A percentile compares a stretch with the other conserved stretches of the same genome.
Evolutionary conservation across 169 alveolate genomes (phyloP).

Genomic region (Haemoproteus tartakovskyi): DNA sequence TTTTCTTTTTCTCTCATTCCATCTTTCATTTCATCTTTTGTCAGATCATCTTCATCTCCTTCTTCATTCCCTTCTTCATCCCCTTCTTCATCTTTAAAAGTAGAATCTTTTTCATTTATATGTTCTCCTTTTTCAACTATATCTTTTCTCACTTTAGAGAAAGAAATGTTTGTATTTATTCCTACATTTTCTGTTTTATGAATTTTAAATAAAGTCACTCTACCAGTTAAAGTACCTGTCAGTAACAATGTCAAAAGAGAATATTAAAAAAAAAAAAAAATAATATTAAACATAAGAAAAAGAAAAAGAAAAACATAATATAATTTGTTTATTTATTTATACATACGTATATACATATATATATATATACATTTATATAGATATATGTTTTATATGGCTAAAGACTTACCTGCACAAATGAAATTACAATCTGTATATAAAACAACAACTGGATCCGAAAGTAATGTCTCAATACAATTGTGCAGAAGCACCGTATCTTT

Average conservation of each 20-base stretch:
- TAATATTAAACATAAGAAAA: too few species aligned
- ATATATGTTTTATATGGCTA: too few species aligned
- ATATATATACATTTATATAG: too few species aligned
- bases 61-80: background rate
- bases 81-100: background rate
- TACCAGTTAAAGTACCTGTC: conserved; percentile 51
- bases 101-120: too few species aligned
- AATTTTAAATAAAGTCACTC: conserved; percentile 39
- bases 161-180: conserved; percentile 21
- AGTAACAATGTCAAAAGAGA: too few species aligned
- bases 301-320: too few species aligned
- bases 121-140: too few species aligned
- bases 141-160: too few species aligned
- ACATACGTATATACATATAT: background rate
- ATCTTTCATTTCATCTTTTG: background rate
- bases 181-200: conserved; percentile 22
- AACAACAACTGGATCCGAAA: conserved; percentile 65
- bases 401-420: conserved; percentile 66
- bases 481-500: conserved; percentile 18
- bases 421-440: conserved; percentile 55
- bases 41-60: background rate
- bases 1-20: background rate
- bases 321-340: too few species aligned
- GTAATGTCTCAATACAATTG: conserved; percentile 54
- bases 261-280: too few species aligned